Conservation (phyloP, 345 rosid genomes). For the Kernera saxatilis region DNA sequence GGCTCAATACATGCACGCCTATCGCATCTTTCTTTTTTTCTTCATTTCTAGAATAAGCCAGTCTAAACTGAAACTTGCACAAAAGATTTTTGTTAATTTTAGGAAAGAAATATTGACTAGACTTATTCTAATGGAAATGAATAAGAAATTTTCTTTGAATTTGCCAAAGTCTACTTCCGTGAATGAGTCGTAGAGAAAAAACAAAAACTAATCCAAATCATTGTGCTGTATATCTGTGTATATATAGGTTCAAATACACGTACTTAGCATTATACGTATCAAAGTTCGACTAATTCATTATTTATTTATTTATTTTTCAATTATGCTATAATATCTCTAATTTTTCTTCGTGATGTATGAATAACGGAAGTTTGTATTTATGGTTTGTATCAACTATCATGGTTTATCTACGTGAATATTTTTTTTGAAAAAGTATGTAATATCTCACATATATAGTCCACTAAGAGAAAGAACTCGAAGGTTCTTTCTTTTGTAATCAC, state of each 20-base stretch:
- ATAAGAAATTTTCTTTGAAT: background rate
- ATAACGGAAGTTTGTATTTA: background rate
- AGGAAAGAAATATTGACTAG: constrained; percentile 10
- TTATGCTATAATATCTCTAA: background rate
- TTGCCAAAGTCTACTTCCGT: constrained; percentile 10
- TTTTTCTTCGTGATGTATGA: background rate
- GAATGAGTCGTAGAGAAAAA: background rate
- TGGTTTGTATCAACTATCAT: background rate
- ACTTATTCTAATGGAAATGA: background rate
- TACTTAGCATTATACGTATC: background rate
- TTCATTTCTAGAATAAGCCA: background rate
- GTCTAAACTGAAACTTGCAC: background rate
- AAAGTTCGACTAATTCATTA: constrained; percentile 1
- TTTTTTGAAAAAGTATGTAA: background rate
- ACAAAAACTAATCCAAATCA: background rate
- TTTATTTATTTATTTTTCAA: background rate
- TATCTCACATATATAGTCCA: constrained; percentile 7
- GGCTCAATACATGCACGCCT: constrained; percentile 35
- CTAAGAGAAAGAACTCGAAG: constrained; percentile 16
- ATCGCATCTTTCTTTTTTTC: constrained; percentile 9
- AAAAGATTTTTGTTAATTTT: background rate
- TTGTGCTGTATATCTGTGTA: background rate
- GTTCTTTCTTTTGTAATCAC: constrained; percentile 19
- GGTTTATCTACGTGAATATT: background rate
- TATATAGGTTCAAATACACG: background rate